Percentiles rank a stretch among this genome's conserved stretches.
phyloP scores from a whole-genome alignment of 805 yeast genomes.

The Wickerhamiella parazyma region DNA sequence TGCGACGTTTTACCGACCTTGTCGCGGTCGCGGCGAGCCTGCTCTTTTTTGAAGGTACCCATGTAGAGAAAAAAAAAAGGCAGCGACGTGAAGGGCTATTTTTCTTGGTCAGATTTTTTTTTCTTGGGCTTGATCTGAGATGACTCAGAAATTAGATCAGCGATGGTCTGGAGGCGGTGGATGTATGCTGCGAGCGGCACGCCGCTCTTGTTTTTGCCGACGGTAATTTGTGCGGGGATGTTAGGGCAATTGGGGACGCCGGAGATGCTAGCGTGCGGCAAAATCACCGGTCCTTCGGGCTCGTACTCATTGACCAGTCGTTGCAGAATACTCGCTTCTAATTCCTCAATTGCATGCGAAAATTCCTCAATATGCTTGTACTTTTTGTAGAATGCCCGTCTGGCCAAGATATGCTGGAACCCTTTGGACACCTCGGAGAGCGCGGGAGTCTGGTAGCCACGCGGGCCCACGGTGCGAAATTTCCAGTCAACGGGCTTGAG shows the following conservation, averaged over 20 bases:
- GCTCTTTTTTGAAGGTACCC: slow-evolving; percentile 93
- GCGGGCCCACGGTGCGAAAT: background rate
- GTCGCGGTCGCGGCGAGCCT: slow-evolving; percentile 70
- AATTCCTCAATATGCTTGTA: background rate
- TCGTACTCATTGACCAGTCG: background rate
- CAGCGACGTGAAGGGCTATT: too few relatives aligned
- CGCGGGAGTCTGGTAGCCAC: slow-evolving; percentile 1
- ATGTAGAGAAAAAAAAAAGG: slow-evolving; percentile 36
- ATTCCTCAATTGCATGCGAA: background rate
- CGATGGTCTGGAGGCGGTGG: background rate
- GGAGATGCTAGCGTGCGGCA: too few relatives aligned
- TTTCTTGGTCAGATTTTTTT: too few relatives aligned
- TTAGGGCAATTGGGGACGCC: too few relatives aligned
- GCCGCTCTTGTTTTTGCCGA: slow-evolving; percentile 3
- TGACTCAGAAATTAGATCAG: background rate
- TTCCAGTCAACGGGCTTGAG: background rate
- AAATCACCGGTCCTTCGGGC: slow-evolving; percentile 4
- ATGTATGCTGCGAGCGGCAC: slow-evolving; percentile 1
- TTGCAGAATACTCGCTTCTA: background rate
- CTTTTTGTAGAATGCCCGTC: background rate
- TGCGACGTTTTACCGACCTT: slow-evolving; percentile 35
- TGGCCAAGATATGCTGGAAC: background rate
- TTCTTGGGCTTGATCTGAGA: background rate
- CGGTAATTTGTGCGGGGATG: background rate
- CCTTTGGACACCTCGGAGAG: background rate